Conservation (phyloP, 78 protist species). For the Dictyostelium purpureum region DNA sequence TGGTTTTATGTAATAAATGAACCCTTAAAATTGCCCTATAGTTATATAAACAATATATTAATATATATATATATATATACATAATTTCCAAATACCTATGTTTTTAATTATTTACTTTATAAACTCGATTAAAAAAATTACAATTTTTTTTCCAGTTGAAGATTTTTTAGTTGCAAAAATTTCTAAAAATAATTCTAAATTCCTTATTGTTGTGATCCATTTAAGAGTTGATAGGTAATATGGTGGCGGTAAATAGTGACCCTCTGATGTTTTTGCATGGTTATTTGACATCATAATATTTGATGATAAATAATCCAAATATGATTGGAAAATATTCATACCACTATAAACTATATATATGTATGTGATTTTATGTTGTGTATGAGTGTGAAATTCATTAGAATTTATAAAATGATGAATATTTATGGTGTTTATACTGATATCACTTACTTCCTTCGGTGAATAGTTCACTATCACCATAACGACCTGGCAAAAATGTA, state of each 20-base stretch:
- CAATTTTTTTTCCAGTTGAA: background rate
- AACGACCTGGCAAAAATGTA: constrained; percentile 48
- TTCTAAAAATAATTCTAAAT: constrained; percentile 37
- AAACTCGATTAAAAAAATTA: constrained; percentile 17
- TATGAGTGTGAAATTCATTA: too few species aligned
- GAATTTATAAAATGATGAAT: too few species aligned
- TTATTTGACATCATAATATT: constrained; percentile 15
- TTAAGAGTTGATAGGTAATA: constrained; percentile 22
- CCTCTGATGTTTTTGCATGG: constrained; percentile 7
- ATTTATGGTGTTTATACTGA: background rate
- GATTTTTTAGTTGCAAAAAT: constrained; percentile 11
- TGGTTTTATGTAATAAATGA: constrained; percentile 44
- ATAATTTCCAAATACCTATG: background rate
- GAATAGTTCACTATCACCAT: constrained; percentile 34
- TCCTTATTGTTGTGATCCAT: constrained; percentile 27
- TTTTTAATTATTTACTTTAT: constrained; percentile 29
- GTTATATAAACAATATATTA: background rate
- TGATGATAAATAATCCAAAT: constrained; percentile 32
- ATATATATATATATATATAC: background rate
- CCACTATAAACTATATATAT: background rate
- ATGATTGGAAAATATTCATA: constrained; percentile 26
- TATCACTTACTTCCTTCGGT: constrained; percentile 27
- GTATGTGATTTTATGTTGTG: background rate
- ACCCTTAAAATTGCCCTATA: constrained; percentile 50
- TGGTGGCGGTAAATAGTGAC: constrained; percentile 37